Evolutionary conservation across 495 filamentous ascomycete species (phyloP).

Genomic region (Copromyces sp.): DNA sequence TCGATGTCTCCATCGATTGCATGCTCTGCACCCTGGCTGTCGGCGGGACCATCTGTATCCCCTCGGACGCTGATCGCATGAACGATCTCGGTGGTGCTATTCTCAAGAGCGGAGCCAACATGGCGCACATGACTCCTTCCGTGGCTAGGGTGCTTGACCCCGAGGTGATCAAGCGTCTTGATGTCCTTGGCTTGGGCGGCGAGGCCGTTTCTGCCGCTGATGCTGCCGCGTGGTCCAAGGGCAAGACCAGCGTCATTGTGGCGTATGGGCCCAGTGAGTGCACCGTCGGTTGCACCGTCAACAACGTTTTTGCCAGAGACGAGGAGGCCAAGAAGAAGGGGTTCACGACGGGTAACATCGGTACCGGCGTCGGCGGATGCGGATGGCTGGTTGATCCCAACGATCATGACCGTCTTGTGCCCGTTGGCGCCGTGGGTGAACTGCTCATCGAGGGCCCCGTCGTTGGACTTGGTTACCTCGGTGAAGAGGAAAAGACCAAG

Average conservation of each 20-base stretch:
- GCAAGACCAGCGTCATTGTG: conserved; percentile 35
- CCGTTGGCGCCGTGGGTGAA: conserved; percentile 51
- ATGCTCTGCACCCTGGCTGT: conserved; percentile 39
- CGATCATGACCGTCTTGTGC: conserved; percentile 42
- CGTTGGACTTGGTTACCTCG: conserved; percentile 41
- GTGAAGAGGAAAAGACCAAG: conserved; percentile 32
- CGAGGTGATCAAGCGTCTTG: conserved; percentile 25
- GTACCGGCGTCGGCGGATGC: conserved; percentile 31
- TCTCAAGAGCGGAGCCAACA: conserved; percentile 25
- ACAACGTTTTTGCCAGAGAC: conserved; percentile 23
- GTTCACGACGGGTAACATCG: conserved; percentile 27
- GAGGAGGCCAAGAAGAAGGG: conserved; percentile 12
- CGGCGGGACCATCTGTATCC: conserved; percentile 58
- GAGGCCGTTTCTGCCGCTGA: conserved; percentile 31
- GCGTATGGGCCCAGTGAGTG: conserved; percentile 51
- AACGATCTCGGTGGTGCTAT: conserved; percentile 34
- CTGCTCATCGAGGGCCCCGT: conserved; percentile 51
- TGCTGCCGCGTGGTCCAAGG: conserved; percentile 25
- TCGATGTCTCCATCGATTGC: conserved; percentile 42
- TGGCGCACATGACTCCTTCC: conserved; percentile 43
- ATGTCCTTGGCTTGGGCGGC: conserved; percentile 32
- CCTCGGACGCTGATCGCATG: conserved; percentile 39
- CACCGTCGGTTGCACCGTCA: conserved; percentile 38
- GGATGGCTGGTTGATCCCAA: conserved; percentile 48
- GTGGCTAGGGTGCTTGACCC: conserved; percentile 41